A percentile compares a stretch with the other conserved stretches of the same genome.
phyloP scores from a whole-genome alignment of 257 asterid species.

The Striga asiatica region DNA sequence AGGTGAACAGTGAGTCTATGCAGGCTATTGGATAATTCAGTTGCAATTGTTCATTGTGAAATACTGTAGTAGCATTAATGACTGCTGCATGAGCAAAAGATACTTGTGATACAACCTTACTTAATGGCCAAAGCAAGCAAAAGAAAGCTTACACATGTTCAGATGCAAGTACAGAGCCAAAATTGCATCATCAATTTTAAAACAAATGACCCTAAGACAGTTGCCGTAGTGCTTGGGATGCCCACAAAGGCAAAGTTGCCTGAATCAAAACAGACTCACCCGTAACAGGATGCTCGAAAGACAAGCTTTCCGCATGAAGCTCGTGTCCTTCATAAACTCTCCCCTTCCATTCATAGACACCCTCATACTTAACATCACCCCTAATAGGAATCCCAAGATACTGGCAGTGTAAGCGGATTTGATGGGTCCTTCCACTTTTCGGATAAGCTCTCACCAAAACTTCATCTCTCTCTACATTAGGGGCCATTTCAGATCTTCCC shows the following conservation, averaged over 20 bases:
- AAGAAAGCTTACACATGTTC: not conserved
- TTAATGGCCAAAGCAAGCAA: not conserved
- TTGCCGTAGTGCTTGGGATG: constrained; percentile 20
- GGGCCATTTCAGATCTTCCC: constrained; percentile 35
- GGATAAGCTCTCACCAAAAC: constrained; percentile 72
- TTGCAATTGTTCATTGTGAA: not conserved
- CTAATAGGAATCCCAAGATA: constrained; percentile 78
- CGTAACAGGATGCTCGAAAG: constrained; percentile 78
- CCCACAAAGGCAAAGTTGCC: constrained; percentile 85
- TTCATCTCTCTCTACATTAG: constrained; percentile 40
- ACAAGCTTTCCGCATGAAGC: constrained; percentile 89
- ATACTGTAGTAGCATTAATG: not conserved
- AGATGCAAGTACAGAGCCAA: not conserved
- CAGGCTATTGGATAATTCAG: not conserved
- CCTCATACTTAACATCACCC: constrained; percentile 88
- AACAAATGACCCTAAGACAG: constrained; percentile 2
- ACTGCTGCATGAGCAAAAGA: constrained; percentile 5
- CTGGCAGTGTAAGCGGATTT: constrained; percentile 89
- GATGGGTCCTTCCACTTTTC: constrained; percentile 87
- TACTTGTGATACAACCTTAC: not conserved
- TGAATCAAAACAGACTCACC: constrained; percentile 38
- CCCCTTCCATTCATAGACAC: constrained; percentile 75
- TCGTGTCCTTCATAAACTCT: constrained; percentile 54
- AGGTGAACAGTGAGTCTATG: not conserved
- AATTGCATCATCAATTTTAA: not conserved